Evolutionary conservation across 1,139 yeast species (phyloP), one percentile per base, ranked within the genome.

Genomic region (Suhomyces yuchorum): DNA sequence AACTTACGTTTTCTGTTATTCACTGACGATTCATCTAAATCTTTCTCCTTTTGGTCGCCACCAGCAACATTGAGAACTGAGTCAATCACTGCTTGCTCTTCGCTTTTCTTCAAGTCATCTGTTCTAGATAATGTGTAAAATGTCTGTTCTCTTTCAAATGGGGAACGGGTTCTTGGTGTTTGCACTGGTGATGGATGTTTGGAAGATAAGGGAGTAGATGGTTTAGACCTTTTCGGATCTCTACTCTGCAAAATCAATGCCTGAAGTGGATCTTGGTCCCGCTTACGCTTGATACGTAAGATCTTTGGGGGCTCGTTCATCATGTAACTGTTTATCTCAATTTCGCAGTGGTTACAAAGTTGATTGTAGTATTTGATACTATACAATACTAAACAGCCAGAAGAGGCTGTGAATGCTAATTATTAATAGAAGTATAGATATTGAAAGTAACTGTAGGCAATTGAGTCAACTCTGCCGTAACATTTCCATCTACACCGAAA

Each of bases 211-310:
- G 76, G 75, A 3, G 75, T 64, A 6, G 71, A 63, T 1, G 75
- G 74, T 52, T 78, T 77, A 14, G 81, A 70, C 44, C 80, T 61
- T 55, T 81, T 81, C 34, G 67, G 70, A 43, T 57, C 60, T 46
- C 68, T 68, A 50, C 62, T 65, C 57, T 72, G 75, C 46, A 74
- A 57, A 47, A 76, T 71, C 55, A 92, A 74, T 0, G 97, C 96
- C 56, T 87, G 90, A 20, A 92, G 75, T 1, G 97, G 96, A 55
- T 88, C 96, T 59, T 89, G 95, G 47, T 83, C 84, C 51, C 96
- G 77, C 61, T 87, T 85, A 53, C 98, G 77, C 67, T 92, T 92
- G 64, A 92, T 86, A 51, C 97, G 77, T 44, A 91, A 82, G 17
- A 87, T 74, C 49, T 76, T 75, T 2, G 91, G 92, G 8, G 75